Base-by-base conservation (phyloP, 768 basidiomycete species). In the Trametes cingulata region DNA sequence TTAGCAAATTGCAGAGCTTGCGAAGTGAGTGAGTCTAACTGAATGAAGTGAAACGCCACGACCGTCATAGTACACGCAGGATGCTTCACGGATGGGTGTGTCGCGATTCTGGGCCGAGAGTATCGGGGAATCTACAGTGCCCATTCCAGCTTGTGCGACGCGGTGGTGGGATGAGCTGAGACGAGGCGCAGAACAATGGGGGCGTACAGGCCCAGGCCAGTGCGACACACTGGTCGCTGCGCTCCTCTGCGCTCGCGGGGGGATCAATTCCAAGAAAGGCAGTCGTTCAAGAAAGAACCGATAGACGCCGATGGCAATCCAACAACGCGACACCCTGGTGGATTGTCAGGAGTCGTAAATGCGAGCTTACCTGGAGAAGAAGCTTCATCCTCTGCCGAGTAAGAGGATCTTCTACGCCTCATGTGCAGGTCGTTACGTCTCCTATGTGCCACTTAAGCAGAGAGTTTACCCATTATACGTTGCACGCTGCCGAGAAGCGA, bases 271-370 rank as follows among this genome's bases (percentile, higher is more conserved):
- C 60, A 13, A 25, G 48, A 55, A 52, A 52, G 61, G 61, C 60
- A 62, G 33, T 15, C 51, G 42, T 62, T 62, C 51, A 62, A 62
- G 61, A 62, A 62, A 20, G 37, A n/a, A 9, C 6, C n/a, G 36
- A 51, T 45, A 40, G 43, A 27, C 60, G 60, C 60, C 29, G n/a
- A 13, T 15, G 19, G 10, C 6, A 22, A 52, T 10, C 8, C 15
- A 14, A 29, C 20, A 46, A 40, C 14, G 39, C 39, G 13, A n/a
- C 39, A 6, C 24, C 20, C 22, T 7, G 24, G 10, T 24, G 17
- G 12, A 37, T 19, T 19, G 13, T 6, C 50, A 14, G 2, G 39
- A 19, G 22, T 37, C 37, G 19, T 19, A 40, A 39, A 22, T 37
- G 22, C 22, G 19, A 3, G 24, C 9, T 51, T 24, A 22, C 14